Conservation (phyloP, 1,284 basidiomycete genomes). For the Moniliophthora roreri region DNA sequence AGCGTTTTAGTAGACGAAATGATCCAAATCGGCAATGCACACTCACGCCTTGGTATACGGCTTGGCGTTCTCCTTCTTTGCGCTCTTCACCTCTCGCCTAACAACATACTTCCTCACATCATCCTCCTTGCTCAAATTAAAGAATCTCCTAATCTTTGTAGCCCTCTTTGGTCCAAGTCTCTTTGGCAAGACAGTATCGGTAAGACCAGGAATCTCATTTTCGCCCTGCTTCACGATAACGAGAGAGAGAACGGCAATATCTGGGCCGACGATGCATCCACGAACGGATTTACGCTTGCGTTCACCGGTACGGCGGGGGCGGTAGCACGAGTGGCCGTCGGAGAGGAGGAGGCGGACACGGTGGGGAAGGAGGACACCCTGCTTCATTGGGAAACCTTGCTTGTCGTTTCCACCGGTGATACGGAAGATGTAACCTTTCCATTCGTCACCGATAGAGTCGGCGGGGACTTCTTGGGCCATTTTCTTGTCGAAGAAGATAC, state of each 20-base stretch:
- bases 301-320: slow-evolving; percentile 90
- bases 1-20: slow-evolving; percentile 2
- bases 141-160: slow-evolving; percentile 96
- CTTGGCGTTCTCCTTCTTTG: slow-evolving; percentile 93
- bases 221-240: slow-evolving; percentile 99
- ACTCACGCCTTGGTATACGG: slow-evolving; percentile 97
- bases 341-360: slow-evolving; percentile 94
- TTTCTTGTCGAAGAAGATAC: slow-evolving; percentile 96
- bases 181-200: slow-evolving; percentile 93
- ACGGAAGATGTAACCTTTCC: slow-evolving; percentile 96
- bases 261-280: slow-evolving; percentile 95
- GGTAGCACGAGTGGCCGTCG: slow-evolving; percentile 98
- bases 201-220: slow-evolving; percentile 87
- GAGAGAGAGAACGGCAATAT: slow-evolving; percentile 93
- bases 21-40: neutral
- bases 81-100: slow-evolving; percentile 85
- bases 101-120: slow-evolving; percentile 98
- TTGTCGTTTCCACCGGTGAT: slow-evolving; percentile 98
- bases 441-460: slow-evolving; percentile 93
- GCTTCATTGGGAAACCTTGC: slow-evolving; percentile 99
- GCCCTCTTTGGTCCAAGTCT: slow-evolving; percentile 94
- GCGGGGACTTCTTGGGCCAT: slow-evolving; percentile 94
- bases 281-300: slow-evolving; percentile 99
- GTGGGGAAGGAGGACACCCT: slow-evolving; percentile 94
- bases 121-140: slow-evolving; percentile 98